Base-by-base conservation (phyloP, 306 rosid genomes). In the Quercus alba region DNA sequence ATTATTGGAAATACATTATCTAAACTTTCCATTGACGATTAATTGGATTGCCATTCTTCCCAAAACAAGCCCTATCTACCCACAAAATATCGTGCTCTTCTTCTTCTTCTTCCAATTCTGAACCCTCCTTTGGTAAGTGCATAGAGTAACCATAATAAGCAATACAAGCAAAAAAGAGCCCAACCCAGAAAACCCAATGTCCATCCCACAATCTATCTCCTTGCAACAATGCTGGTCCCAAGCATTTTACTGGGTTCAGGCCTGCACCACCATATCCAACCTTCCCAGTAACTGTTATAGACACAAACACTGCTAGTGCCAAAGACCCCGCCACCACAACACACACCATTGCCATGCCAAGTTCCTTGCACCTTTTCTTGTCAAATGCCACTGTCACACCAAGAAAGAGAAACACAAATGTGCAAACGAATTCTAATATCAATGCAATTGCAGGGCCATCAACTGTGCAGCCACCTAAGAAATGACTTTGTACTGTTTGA, bases 161-260 rank as follows among this genome's bases (percentile, higher is more conserved):
- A n/a, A 80, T 14, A 8, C 97, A 91, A 8, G 97, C 97, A 78
- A 86, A 80, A 56, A 91, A 77, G 52, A 97, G 92, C 52, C 97
- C 98, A 59, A 84, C 54, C 98, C 97, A 94, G 10, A 91, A 94
- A 77, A 94, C 88, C 98, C 98, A 94, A 84, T 89, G 98, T 1
- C 94, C 95, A 5, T 86, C 54, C 98, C 98, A 91, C 33, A 94
- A 46, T 5, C 30, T 31, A 0, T 90, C 94, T 6, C 91, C 94
- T 2, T 57, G 59, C 75, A 89, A 21, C 82, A 94, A 76, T 1
- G 94, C 97, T 0, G 94, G 86, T 30, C 98, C 95, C 15, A 94
- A 77, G 38, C 94, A 90, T 70, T 97, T 85, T 6, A 93, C 96
- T 1, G 96, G 93, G 79, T 87, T 92, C 25, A 92, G 73, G 25